A percentile compares a stretch with the other conserved stretches of the same genome.
phyloP scores from a whole-genome alignment of 2,329 filamentous ascomycete genomes.

The Penicillium sp. region DNA sequence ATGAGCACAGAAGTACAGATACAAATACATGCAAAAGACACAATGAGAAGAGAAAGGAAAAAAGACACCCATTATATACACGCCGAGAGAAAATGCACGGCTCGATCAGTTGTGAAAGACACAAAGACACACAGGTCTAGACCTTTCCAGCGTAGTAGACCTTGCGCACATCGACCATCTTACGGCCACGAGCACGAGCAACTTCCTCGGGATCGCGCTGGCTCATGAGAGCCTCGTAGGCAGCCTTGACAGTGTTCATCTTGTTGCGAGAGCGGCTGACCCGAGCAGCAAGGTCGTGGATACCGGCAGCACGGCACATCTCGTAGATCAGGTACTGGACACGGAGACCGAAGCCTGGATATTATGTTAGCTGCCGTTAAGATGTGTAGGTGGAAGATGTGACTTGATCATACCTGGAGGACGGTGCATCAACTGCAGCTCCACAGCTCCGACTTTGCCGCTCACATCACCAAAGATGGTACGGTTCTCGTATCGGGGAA shows the following conservation, averaged over 20 bases:
- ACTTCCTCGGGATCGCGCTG: constrained; percentile 90
- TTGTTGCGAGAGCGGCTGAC: constrained; percentile 89
- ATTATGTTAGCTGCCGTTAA: constrained; percentile 12
- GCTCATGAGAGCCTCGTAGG: constrained; percentile 78
- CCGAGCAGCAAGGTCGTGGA: constrained; percentile 82
- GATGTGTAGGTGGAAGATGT: too few relatives aligned
- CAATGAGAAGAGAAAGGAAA: constrained; percentile 29
- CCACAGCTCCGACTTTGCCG: constrained; percentile 84
- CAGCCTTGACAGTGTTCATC: constrained; percentile 97
- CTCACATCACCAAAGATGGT: constrained; percentile 88
- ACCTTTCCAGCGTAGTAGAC: constrained; percentile 91
- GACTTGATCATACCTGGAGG: constrained; percentile 75
- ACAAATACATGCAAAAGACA: constrained; percentile 41
- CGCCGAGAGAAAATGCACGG: constrained; percentile 27
- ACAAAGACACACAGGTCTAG: constrained; percentile 43
- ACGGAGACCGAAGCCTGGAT: constrained; percentile 86
- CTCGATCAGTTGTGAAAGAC: constrained; percentile 21
- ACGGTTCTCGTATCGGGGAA: constrained; percentile 86
- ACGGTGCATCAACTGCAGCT: constrained; percentile 79
- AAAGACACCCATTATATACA: constrained; percentile 35
- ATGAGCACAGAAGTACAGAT: constrained; percentile 30
- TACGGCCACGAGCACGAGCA: constrained; percentile 86
- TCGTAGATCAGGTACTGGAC: constrained; percentile 92
- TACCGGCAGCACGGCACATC: constrained; percentile 85
- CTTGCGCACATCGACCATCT: constrained; percentile 93